These are phyloP conservation scores for Neurospora crassa DNA, from an alignment of 2,329 filamentous ascomycete genomes.

Conservation along the genomic window DNA sequence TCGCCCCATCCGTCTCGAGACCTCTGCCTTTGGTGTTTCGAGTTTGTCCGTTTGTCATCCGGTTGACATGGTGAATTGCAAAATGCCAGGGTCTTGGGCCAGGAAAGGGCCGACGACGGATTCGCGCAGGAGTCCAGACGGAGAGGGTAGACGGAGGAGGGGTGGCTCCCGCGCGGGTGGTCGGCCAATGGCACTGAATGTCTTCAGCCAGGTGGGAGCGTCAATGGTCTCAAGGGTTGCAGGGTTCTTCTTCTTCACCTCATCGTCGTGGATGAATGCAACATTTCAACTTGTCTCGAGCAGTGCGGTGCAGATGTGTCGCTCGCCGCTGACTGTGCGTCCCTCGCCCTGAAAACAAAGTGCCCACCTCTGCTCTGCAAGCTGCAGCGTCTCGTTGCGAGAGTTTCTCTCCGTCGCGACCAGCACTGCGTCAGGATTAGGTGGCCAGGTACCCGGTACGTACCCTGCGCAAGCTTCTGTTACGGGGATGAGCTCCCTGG, in stretches of 20 bases:
- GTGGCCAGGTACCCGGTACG: not conserved
- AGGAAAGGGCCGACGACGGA: not conserved
- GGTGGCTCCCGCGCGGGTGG: not conserved
- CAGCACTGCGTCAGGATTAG: not conserved
- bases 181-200: not conserved
- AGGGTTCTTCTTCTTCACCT: not conserved
- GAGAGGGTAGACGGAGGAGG: not conserved
- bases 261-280: not conserved
- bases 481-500: slow-evolving; percentile 3
- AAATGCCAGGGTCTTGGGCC: not conserved
- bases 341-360: not conserved
- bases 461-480: slow-evolving; percentile 1
- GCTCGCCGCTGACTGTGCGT: not conserved
- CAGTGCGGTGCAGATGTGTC: not conserved
- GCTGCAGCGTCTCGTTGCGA: not conserved
- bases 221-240: not conserved
- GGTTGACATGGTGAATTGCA: not conserved
- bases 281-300: not conserved
- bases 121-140: not conserved
- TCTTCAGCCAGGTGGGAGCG: not conserved
- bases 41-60: not conserved
- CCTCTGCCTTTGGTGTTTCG: not conserved
- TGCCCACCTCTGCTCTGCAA: not conserved
- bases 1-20: not conserved
- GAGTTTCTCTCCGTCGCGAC: not conserved